Evolutionary conservation across 129 eudicot species (phyloP).

Genomic region (Erigeron canadensis): DNA sequence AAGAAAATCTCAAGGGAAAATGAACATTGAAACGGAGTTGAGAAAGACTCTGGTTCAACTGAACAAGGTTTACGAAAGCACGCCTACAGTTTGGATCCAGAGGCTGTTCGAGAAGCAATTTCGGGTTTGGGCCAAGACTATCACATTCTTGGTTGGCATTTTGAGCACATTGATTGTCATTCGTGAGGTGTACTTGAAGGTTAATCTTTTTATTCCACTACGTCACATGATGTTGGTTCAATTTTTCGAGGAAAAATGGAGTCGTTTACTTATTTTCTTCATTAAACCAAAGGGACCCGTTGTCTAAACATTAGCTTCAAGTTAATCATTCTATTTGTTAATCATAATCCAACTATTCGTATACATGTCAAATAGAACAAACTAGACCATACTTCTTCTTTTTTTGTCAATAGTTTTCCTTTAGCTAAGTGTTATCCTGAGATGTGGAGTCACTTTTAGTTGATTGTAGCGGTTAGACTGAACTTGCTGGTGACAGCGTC

Average conservation of each 20-base stretch:
- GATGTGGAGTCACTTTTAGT: too few relatives aligned
- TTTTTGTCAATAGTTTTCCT: too few relatives aligned
- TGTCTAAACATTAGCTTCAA: neutral
- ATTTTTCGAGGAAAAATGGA: slow-evolving; percentile 8
- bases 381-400: too few relatives aligned
- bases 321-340: neutral
- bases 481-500: too few relatives aligned
- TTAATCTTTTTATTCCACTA: slow-evolving; percentile 6
- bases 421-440: too few relatives aligned
- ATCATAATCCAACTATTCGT: neutral
- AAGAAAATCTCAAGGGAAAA: slow-evolving; percentile 22
- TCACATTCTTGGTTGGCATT: slow-evolving; percentile 14
- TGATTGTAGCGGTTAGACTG: too few relatives aligned
- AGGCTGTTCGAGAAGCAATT: slow-evolving; percentile 20
- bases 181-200: slow-evolving; percentile 23
- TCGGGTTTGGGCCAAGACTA: slow-evolving; percentile 1
- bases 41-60: slow-evolving; percentile 24
- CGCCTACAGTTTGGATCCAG: slow-evolving; percentile 5
- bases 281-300: neutral
- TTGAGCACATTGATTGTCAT: slow-evolving; percentile 4
- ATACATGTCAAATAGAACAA: too few relatives aligned
- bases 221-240: slow-evolving; percentile 5
- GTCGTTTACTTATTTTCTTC: neutral
- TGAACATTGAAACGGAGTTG: slow-evolving; percentile 20
- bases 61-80: slow-evolving; percentile 27